phyloP scores from a whole-genome alignment of 2,329 filamentous ascomycete genomes.

The Penicillium sp. region DNA sequence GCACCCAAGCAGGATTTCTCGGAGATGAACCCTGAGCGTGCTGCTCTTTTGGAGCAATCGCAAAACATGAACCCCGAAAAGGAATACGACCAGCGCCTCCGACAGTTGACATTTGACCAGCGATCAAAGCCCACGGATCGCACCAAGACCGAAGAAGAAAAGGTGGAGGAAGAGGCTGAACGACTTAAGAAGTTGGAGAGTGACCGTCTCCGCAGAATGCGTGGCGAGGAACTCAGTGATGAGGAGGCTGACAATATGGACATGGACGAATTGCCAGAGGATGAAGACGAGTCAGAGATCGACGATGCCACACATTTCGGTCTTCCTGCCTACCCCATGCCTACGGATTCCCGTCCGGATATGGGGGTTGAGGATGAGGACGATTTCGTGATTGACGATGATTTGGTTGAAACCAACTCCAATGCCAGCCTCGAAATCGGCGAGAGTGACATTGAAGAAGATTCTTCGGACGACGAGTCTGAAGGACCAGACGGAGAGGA shows the following conservation, averaged over 20 bases:
- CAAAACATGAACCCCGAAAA: conserved; percentile 73
- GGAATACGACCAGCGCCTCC: conserved; percentile 82
- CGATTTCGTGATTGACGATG: conserved; percentile 87
- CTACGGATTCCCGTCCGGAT: conserved; percentile 40
- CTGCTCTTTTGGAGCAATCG: conserved; percentile 60
- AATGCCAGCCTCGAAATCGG: conserved; percentile 45
- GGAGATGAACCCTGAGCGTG: conserved; percentile 64
- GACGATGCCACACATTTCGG: conserved; percentile 65
- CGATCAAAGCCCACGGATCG: conserved; percentile 82
- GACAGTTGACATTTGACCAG: conserved; percentile 79
- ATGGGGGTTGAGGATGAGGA: conserved; percentile 88
- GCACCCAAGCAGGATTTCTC: conserved; percentile 46
- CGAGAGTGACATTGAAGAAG: conserved; percentile 54
- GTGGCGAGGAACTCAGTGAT: conserved; percentile 70
- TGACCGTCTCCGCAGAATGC: conserved; percentile 82
- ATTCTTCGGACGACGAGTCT: conserved; percentile 46
- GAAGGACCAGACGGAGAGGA: conserved; percentile 57
- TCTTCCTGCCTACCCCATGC: conserved; percentile 52
- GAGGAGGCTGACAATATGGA: conserved; percentile 52
- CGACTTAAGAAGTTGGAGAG: conserved; percentile 79
- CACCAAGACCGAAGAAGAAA: conserved; percentile 89
- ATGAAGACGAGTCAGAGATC: conserved; percentile 37
- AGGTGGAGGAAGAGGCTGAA: conserved; percentile 72
- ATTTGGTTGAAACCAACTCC: conserved; percentile 82
- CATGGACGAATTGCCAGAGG: conserved; percentile 34